phyloP scores from a whole-genome alignment of 306 rosid genomes.

The Delonix regia region DNA sequence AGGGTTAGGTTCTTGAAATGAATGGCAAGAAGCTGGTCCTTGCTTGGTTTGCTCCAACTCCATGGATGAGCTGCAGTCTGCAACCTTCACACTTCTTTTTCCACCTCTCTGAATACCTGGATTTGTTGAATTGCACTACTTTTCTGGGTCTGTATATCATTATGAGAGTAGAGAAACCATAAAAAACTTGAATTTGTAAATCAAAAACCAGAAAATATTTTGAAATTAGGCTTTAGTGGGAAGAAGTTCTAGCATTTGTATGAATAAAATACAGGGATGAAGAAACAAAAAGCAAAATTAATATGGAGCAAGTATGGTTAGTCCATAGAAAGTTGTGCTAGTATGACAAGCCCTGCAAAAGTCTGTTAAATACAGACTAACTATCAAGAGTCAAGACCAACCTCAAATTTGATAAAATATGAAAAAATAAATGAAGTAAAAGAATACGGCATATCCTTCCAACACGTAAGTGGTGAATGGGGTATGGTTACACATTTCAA shows the following conservation, averaged over 20 bases:
- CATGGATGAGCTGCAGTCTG: not conserved
- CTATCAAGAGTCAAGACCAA: not conserved
- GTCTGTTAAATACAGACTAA: not conserved
- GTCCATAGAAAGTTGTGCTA: not conserved
- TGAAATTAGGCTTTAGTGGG: not conserved
- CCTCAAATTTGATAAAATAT: not conserved
- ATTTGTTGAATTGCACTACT: no score
- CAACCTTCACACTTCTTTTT: not conserved
- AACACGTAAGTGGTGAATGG: not conserved
- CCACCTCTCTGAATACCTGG: not conserved
- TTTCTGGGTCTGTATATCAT: not conserved
- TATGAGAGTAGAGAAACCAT: not conserved
- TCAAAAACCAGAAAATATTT: not conserved
- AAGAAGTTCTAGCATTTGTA: not conserved
- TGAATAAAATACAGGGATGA: not conserved
- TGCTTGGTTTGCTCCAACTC: slow-evolving; percentile 27
- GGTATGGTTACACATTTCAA: not conserved
- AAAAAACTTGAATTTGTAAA: not conserved
- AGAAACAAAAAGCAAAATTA: not conserved
- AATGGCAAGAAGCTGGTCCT: not conserved
- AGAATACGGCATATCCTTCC: not conserved
- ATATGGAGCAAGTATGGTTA: not conserved
- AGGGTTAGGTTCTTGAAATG: slow-evolving; percentile 1
- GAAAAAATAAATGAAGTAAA: not conserved
- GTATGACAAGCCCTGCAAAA: not conserved